A percentile compares a stretch with the other conserved stretches of the same genome.
Evolutionary conservation across 2,329 filamentous ascomycete genomes (phyloP).

Genomic region (Rosellinia necatrix): DNA sequence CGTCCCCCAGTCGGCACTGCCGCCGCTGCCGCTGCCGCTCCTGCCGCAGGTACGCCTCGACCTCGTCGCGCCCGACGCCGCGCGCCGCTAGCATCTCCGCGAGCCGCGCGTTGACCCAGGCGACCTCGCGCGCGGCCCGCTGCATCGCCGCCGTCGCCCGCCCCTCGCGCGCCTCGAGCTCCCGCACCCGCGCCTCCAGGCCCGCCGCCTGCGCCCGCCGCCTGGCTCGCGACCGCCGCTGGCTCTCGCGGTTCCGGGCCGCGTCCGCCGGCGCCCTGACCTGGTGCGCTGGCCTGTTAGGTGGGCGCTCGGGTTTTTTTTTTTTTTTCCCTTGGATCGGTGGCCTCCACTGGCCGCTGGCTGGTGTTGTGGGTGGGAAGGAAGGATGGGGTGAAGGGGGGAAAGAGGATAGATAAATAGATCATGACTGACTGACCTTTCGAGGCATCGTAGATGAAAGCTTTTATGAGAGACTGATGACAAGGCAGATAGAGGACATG

Average conservation of each 20-base stretch:
- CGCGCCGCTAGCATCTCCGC: slow-evolving; percentile 47
- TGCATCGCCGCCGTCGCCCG: slow-evolving; percentile 60
- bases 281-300: too few species aligned
- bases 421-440: slow-evolving; percentile 26
- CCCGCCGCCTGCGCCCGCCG: slow-evolving; percentile 55
- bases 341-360: too few species aligned
- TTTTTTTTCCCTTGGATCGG: too few species aligned
- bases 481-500: background rate
- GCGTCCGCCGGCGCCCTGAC: slow-evolving; percentile 30
- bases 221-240: slow-evolving; percentile 57
- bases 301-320: too few species aligned
- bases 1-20: too few species aligned
- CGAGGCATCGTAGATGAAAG: slow-evolving; percentile 21
- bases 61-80: slow-evolving; percentile 46
- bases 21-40: too few species aligned
- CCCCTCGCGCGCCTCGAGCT: slow-evolving; percentile 53
- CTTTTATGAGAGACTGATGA: background rate
- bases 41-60: slow-evolving; percentile 45
- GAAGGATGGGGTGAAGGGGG: too few species aligned
- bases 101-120: slow-evolving; percentile 53
- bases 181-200: slow-evolving; percentile 51
- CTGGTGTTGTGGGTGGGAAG: too few species aligned
- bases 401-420: too few species aligned
- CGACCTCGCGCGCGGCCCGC: slow-evolving; percentile 54
- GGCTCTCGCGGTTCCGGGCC: slow-evolving; percentile 51